These are phyloP conservation scores for Phaffia australis DNA, from an alignment of 768 basidiomycete species.

Conservation along the genomic window DNA sequence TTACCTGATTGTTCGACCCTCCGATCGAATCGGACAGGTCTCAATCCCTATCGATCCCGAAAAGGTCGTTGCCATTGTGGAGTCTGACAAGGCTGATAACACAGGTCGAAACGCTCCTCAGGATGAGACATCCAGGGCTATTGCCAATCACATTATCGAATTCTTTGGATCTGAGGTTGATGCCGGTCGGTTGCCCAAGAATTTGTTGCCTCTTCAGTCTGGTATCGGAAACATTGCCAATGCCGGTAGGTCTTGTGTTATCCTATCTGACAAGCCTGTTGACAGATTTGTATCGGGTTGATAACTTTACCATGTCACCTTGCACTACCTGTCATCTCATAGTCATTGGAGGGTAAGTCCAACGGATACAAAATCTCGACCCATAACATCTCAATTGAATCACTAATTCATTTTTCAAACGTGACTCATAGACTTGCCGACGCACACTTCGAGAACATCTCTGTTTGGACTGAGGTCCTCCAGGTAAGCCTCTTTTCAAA, in stretches of 20 bases:
- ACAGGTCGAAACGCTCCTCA: slow-evolving; percentile 31
- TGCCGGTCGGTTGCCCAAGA: slow-evolving; percentile 30
- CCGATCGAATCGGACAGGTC: slow-evolving; percentile 30
- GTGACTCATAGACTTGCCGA: slow-evolving; percentile 7
- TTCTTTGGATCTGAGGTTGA: slow-evolving; percentile 33
- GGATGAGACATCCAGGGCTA: slow-evolving; percentile 26
- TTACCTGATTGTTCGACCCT: slow-evolving; percentile 30
- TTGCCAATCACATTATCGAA: slow-evolving; percentile 31
- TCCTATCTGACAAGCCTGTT: slow-evolving; percentile 24
- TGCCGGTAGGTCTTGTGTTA: slow-evolving; percentile 26
- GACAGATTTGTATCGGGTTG: slow-evolving; percentile 25
- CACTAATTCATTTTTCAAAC: neutral
- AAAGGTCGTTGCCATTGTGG: slow-evolving; percentile 32
- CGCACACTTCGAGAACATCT: slow-evolving; percentile 25
- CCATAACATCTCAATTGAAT: neutral
- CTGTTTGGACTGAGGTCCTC: slow-evolving; percentile 33
- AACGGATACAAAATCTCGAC: too few species aligned
- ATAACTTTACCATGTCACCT: neutral
- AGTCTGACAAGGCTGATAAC: slow-evolving; percentile 31
- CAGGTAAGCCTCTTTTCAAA: slow-evolving; percentile 15
- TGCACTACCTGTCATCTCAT: too few species aligned
- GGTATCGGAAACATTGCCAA: slow-evolving; percentile 36
- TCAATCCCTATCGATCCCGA: slow-evolving; percentile 33
- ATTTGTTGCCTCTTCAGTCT: slow-evolving; percentile 32
- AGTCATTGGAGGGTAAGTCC: slow-evolving; percentile 12